These are phyloP conservation scores for Artemisia tridentata DNA, from an alignment of 129 eudicot species.

Conservation along the genomic window DNA sequence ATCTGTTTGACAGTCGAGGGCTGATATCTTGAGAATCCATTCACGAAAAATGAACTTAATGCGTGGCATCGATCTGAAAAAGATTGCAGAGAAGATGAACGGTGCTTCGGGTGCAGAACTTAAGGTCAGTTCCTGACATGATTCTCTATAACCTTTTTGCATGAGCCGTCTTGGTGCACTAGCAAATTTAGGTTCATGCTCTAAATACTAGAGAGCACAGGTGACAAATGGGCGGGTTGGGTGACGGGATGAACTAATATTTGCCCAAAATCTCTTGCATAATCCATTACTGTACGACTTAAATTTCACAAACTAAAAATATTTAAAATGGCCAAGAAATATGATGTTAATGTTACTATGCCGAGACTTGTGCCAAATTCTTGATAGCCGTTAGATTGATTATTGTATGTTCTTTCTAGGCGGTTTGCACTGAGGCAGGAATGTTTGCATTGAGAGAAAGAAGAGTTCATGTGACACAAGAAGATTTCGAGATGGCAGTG, in stretches of 20 bases:
- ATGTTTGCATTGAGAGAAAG: constrained; percentile 97
- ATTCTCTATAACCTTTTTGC: not conserved
- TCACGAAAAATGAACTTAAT: constrained; percentile 90
- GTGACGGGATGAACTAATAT: not conserved
- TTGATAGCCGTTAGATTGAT: not conserved
- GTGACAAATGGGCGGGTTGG: not conserved
- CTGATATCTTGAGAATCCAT: constrained; percentile 88
- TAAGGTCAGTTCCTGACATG: constrained; percentile 48
- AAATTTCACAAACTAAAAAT: not conserved
- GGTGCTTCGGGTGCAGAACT: constrained; percentile 99
- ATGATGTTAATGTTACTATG: not conserved
- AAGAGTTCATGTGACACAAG: constrained; percentile 90
- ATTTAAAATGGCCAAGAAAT: not conserved
- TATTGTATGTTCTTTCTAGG: constrained; percentile 32
- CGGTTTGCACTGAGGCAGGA: constrained; percentile 95
- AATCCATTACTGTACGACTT: not conserved
- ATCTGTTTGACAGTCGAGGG: constrained; percentile 60
- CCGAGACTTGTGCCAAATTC: not conserved
- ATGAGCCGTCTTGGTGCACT: not conserved
- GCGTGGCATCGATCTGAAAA: constrained; percentile 95
- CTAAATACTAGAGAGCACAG: not conserved
- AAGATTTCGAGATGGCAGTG: constrained; percentile 95
- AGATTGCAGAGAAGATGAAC: constrained; percentile 92
- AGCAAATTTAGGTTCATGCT: not conserved
- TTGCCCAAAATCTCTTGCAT: too few species aligned